Percentiles rank a stretch among this genome's conserved stretches.
Conservation (phyloP, 495 filamentous ascomycete species). For the Penicillium diatomitis region DNA sequence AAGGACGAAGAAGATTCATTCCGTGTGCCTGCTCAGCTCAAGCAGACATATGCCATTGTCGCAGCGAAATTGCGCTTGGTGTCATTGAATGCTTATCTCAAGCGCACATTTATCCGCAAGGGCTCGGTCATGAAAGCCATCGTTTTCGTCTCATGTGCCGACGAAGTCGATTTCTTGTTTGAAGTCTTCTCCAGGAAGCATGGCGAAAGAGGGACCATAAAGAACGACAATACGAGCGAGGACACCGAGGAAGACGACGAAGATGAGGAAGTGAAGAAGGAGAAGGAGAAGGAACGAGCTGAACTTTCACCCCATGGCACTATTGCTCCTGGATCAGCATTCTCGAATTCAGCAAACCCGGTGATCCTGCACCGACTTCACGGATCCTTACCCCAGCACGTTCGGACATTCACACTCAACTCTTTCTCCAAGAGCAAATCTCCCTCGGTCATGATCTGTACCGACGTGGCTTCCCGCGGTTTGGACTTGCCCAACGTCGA, state of each 20-base stretch:
- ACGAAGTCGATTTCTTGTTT: slow-evolving; percentile 94
- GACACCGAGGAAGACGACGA: slow-evolving; percentile 15
- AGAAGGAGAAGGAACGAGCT: slow-evolving; percentile 9
- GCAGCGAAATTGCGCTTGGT: slow-evolving; percentile 86
- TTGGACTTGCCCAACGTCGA: slow-evolving; percentile 92
- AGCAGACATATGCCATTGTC: slow-evolving; percentile 78
- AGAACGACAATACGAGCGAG: slow-evolving; percentile 13
- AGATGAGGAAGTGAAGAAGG: slow-evolving; percentile 10
- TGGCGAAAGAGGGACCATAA: slow-evolving; percentile 20
- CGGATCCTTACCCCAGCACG: slow-evolving; percentile 81
- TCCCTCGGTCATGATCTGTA: slow-evolving; percentile 77
- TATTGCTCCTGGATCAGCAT: slow-evolving; percentile 38
- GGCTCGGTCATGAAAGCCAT: slow-evolving; percentile 91
- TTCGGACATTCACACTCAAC: slow-evolving; percentile 74
- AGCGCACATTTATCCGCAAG: slow-evolving; percentile 74
- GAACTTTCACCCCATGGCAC: slow-evolving; percentile 36
- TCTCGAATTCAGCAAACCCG: slow-evolving; percentile 42
- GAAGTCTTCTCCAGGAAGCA: slow-evolving; percentile 61
- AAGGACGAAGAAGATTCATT: slow-evolving; percentile 50
- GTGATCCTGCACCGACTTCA: slow-evolving; percentile 81
- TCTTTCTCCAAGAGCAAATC: slow-evolving; percentile 57
- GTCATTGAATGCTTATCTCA: slow-evolving; percentile 71
- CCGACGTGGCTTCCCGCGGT: slow-evolving; percentile 89
- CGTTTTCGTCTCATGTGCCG: slow-evolving; percentile 92
- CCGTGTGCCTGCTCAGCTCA: slow-evolving; percentile 83